These are phyloP conservation scores for Plantago lanceolata DNA, from an alignment of 305 asterid genomes.

Conservation along the genomic window DNA sequence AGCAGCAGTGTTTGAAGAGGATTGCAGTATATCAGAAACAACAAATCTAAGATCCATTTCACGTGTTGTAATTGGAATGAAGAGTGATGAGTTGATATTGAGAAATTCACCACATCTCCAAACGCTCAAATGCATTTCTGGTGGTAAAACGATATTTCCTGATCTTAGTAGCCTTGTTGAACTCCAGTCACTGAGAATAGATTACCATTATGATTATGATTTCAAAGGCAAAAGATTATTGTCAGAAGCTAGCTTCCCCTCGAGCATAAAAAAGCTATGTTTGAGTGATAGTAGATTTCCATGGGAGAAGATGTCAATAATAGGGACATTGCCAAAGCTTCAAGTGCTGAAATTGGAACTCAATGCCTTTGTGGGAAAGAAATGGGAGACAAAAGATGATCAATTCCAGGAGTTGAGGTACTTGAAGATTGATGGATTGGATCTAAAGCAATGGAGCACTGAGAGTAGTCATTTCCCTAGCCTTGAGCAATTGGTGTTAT, in stretches of 20 bases:
- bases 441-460: background rate
- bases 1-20: no score
- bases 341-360: background rate
- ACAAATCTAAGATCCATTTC: background rate
- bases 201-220: background rate
- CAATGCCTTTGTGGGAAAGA: background rate
- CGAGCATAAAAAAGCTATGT: background rate
- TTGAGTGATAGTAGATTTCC: background rate
- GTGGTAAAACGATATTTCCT: background rate
- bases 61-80: background rate
- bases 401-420: conserved; percentile 6
- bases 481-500: background rate
- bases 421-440: background rate
- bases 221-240: background rate
- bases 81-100: background rate
- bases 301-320: conserved; percentile 1
- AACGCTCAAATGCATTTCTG: background rate
- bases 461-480: background rate
- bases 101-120: background rate
- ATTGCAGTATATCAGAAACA: background rate
- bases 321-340: background rate
- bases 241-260: background rate
- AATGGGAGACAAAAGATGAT: background rate
- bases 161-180: background rate
- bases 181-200: background rate